Evolutionary conservation across 352 stramenopile species (phyloP).

Genomic region (Hyaloperonospora arabidopsidis): DNA sequence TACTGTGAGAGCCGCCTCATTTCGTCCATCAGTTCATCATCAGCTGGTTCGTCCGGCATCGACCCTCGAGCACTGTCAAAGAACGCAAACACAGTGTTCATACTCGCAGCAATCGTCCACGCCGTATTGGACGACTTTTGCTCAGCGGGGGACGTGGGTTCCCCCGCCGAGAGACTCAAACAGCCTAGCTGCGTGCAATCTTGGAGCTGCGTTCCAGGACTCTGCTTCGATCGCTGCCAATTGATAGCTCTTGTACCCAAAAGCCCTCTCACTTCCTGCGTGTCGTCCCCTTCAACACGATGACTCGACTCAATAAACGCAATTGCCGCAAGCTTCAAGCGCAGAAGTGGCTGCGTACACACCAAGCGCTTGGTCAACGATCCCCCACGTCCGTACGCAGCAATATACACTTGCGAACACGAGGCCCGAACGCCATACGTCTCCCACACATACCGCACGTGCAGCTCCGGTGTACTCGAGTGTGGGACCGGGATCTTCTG

Average conservation of each 20-base stretch:
- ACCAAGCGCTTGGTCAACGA: conserved; percentile 70
- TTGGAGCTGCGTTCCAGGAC: conserved; percentile 55
- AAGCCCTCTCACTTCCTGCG: conserved; percentile 53
- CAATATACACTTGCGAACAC: conserved; percentile 75
- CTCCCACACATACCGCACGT: conserved; percentile 80
- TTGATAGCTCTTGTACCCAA: conserved; percentile 72
- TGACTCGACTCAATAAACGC: conserved; percentile 82
- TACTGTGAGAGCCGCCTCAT: conserved; percentile 72
- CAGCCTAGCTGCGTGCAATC: conserved; percentile 67
- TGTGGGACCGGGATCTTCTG: conserved; percentile 73
- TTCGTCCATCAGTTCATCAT: conserved; percentile 73
- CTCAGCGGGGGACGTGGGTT: conserved; percentile 46
- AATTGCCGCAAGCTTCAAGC: conserved; percentile 57
- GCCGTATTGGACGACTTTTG: conserved; percentile 75
- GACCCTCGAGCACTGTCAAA: conserved; percentile 74
- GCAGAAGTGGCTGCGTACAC: conserved; percentile 54
- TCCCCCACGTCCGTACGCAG: conserved; percentile 64
- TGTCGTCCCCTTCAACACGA: conserved; percentile 54
- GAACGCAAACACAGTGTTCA: conserved; percentile 81
- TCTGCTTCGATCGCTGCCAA: conserved; percentile 70
- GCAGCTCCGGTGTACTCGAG: conserved; percentile 68
- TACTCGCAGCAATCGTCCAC: conserved; percentile 76
- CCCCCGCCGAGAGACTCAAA: conserved; percentile 65
- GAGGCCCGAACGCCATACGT: conserved; percentile 60
- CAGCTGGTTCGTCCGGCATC: conserved; percentile 62